A percentile compares a stretch with the other conserved stretches of the same genome.
These are phyloP conservation scores for Piper longum DNA, from an alignment of 164 flowering plant genomes.

Conservation along the genomic window DNA sequence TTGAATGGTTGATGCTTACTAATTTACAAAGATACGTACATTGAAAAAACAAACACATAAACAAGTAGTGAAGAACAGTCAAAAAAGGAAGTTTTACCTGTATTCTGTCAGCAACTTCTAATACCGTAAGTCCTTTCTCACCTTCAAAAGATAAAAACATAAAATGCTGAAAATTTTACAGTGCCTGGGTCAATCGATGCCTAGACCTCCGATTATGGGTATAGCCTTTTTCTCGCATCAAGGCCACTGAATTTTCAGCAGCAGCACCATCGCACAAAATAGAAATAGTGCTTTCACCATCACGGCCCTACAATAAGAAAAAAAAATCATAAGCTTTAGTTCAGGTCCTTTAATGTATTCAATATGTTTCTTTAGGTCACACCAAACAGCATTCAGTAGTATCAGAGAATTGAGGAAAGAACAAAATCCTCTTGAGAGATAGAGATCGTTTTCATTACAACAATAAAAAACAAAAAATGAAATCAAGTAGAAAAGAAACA, in stretches of 20 bases:
- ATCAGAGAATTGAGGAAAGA: too few species aligned
- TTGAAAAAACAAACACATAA: neutral
- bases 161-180: conserved; percentile 89
- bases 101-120: conserved; percentile 80
- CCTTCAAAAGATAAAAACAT: conserved; percentile 89
- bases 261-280: conserved; percentile 70
- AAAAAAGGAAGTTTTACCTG: conserved; percentile 37
- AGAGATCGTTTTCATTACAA: too few species aligned
- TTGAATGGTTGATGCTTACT: too few species aligned
- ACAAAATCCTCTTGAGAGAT: too few species aligned
- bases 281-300: conserved; percentile 51
- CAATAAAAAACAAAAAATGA: neutral
- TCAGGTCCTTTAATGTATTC: too few species aligned
- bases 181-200: conserved; percentile 96
- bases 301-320: conserved; percentile 45
- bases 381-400: too few species aligned
- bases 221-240: conserved; percentile 78
- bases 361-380: too few species aligned
- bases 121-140: conserved; percentile 53
- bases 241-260: conserved; percentile 71
- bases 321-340: too few species aligned
- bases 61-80: neutral
- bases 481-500: neutral
- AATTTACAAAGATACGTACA: neutral
- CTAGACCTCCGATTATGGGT: conserved; percentile 61